Evolutionary conservation across 148 eudicot species (phyloP).

Genomic region (Spergularia bocconei): DNA sequence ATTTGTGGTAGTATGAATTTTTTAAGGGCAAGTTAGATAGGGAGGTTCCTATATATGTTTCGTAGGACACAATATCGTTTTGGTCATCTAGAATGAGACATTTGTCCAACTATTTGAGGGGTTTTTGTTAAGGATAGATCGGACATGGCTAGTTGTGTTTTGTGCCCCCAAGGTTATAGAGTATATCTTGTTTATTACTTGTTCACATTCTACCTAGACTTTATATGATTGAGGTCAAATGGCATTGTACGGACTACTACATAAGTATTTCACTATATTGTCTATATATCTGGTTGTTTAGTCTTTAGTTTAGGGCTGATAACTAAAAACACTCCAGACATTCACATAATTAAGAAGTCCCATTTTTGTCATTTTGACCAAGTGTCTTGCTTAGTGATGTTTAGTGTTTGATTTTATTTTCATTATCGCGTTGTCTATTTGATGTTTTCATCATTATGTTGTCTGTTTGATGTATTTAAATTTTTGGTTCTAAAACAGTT

Average conservation of each 20-base stretch:
- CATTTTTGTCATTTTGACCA: conserved; percentile 23
- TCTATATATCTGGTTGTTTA: no score
- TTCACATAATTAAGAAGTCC: not conserved
- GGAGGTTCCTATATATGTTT: not conserved
- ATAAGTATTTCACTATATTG: not conserved
- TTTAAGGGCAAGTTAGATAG: not conserved
- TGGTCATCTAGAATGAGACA: conserved; percentile 4
- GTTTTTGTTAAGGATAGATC: conserved; percentile 5
- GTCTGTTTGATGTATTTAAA: no score
- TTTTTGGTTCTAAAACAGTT: no score
- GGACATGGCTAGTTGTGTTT: conserved; percentile 3
- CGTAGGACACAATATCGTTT: not conserved
- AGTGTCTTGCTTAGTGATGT: not conserved
- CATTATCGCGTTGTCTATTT: no score
- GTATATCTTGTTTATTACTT: not conserved
- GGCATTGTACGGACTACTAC: not conserved
- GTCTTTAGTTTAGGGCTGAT: no score
- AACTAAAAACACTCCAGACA: not conserved
- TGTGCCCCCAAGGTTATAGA: not conserved
- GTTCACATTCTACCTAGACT: not conserved
- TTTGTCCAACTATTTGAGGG: not conserved
- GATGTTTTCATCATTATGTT: no score
- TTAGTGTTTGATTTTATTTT: not conserved
- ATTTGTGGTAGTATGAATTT: not conserved
- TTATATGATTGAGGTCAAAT: conserved; percentile 4